phyloP scores from a whole-genome alignment of 441 rosid genomes.

The Capsella rubella region DNA sequence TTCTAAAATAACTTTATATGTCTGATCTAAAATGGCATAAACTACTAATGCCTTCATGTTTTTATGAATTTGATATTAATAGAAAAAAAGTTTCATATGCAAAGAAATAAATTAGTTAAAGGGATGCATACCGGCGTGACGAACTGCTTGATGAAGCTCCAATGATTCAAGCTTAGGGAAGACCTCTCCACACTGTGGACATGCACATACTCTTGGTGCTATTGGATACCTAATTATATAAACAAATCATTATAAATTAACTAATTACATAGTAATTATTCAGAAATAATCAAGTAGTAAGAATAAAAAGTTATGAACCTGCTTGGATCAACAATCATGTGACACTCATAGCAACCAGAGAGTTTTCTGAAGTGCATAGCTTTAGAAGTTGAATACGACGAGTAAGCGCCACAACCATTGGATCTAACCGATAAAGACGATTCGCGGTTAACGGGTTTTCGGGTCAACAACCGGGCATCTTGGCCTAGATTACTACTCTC shows the following conservation, averaged over 20 bases:
- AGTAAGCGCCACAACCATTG: constrained; percentile 45
- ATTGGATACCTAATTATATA: constrained; percentile 59
- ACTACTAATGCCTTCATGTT: background rate
- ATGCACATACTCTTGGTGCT: constrained; percentile 66
- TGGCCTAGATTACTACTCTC: constrained; percentile 80
- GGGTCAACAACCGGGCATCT: constrained; percentile 60
- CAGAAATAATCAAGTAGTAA: background rate
- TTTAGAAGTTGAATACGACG: constrained; percentile 57
- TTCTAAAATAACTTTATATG: background rate
- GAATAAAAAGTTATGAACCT: constrained; percentile 47
- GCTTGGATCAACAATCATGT: constrained; percentile 86
- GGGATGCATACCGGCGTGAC: constrained; percentile 76
- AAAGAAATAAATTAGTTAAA: too few species aligned
- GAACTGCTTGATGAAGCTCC: constrained; percentile 90
- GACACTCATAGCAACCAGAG: constrained; percentile 96
- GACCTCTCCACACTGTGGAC: constrained; percentile 86
- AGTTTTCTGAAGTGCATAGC: constrained; percentile 88
- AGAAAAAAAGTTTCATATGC: background rate
- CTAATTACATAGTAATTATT: background rate
- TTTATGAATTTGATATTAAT: too few species aligned
- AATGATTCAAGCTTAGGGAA: constrained; percentile 84
- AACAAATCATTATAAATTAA: background rate
- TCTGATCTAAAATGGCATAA: too few species aligned
- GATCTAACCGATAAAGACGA: constrained; percentile 58
- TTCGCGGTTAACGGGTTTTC: constrained; percentile 49